Conservation (phyloP, 306 rosid genomes). For the Pyrus pyrifolia region DNA sequence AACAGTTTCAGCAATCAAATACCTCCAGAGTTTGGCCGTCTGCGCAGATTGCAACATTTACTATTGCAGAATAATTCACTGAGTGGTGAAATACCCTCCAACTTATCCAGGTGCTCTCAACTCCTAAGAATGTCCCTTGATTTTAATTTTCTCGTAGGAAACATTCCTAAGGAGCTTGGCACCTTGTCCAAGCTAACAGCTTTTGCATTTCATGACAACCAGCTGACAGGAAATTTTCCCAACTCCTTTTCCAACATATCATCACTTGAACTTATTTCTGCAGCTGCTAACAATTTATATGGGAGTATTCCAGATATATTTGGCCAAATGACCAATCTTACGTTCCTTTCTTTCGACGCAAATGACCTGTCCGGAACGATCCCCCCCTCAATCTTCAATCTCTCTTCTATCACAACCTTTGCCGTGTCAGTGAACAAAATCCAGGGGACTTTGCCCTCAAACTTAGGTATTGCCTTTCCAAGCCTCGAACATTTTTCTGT, state of each 20-base stretch:
- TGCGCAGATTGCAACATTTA: not conserved
- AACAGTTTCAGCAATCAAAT: not conserved
- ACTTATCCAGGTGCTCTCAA: not conserved
- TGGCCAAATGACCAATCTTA: too few relatives aligned
- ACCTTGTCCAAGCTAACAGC: not conserved
- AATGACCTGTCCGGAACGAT: too few relatives aligned
- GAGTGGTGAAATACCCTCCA: not conserved
- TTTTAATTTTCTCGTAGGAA: not conserved
- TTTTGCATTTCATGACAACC: too few relatives aligned
- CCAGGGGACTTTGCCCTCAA: not conserved
- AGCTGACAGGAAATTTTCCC: too few relatives aligned
- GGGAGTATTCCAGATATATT: too few relatives aligned
- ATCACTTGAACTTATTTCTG: too few relatives aligned
- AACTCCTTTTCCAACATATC: too few relatives aligned
- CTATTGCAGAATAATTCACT: not conserved
- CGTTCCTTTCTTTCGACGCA: too few relatives aligned
- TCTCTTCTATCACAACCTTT: not conserved
- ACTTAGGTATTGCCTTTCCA: not conserved
- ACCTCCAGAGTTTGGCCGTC: not conserved
- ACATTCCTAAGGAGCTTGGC: not conserved
- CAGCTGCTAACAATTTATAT: too few relatives aligned
- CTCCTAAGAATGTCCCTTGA: rapidly evolving
- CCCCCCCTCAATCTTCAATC: too few relatives aligned
- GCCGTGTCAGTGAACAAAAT: rapidly evolving
- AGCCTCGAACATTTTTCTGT: not conserved